These are phyloP conservation scores for Parsonsia alboflavescens DNA, from an alignment of 257 asterid species.

Conservation along the genomic window DNA sequence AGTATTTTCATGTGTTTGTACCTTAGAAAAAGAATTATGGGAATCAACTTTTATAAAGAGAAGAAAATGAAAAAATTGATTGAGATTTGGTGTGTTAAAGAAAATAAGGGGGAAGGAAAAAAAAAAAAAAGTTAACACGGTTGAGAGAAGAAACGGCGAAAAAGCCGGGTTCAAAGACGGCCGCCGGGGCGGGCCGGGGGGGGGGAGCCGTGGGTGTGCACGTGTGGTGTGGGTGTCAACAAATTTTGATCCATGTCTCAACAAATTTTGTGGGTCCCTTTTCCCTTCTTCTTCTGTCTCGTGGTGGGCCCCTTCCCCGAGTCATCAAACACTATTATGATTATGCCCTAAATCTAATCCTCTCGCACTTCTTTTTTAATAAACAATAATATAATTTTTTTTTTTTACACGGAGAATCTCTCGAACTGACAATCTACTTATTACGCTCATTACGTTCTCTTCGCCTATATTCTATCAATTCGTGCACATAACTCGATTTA, in stretches of 20 bases:
- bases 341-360: slow-evolving; percentile 16
- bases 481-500: no score
- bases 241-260: no score
- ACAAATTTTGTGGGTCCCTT: not conserved
- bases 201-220: slow-evolving; percentile 32
- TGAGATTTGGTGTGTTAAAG: not conserved
- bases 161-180: not conserved
- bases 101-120: no score
- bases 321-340: no score
- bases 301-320: slow-evolving; percentile 2
- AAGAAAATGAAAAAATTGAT: not conserved
- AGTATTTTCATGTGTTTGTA: not conserved
- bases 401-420: no score
- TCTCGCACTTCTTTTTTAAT: slow-evolving; percentile 1
- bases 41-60: not conserved
- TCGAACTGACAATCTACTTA: no score
- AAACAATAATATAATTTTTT: no score
- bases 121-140: slow-evolving; percentile 12
- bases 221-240: slow-evolving; percentile 58
- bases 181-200: no score
- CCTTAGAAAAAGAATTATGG: not conserved
- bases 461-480: no score
- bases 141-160: not conserved
- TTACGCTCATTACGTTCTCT: no score
- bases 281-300: slow-evolving; percentile 2